Conservation (phyloP, 192 early-diverging fungal genomes). For the Chytriomyces confervae region DNA sequence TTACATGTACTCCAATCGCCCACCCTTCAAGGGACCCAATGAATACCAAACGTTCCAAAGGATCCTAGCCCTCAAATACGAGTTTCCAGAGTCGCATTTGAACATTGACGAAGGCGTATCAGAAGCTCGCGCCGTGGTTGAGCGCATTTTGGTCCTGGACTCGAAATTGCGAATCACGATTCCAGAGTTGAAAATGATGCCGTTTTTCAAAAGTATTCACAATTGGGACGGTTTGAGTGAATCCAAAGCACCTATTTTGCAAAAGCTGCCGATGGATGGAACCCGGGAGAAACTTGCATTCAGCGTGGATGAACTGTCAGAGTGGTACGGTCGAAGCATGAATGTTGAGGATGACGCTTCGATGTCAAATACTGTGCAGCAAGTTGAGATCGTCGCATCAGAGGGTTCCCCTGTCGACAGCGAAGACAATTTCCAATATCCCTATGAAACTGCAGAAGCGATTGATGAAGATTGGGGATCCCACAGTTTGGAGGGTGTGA, state of each 20-base stretch:
- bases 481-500: not conserved
- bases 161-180: slow-evolving; percentile 59
- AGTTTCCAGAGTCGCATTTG: slow-evolving; percentile 63
- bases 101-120: slow-evolving; percentile 59
- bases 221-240: not conserved
- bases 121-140: slow-evolving; percentile 76
- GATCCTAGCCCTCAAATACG: slow-evolving; percentile 87
- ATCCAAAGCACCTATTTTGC: not conserved
- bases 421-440: slow-evolving; percentile 13
- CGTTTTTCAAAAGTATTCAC: slow-evolving; percentile 74
- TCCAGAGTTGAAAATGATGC: slow-evolving; percentile 69
- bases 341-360: not conserved
- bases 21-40: slow-evolving; percentile 93
- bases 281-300: not conserved
- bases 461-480: not conserved
- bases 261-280: not conserved
- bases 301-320: slow-evolving; percentile 14
- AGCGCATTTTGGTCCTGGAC: slow-evolving; percentile 74
- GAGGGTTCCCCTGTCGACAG: too few relatives aligned
- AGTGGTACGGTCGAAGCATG: slow-evolving; percentile 25
- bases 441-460: slow-evolving; percentile 16
- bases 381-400: too few relatives aligned
- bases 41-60: slow-evolving; percentile 98
- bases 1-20: slow-evolving; percentile 85
- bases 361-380: too few relatives aligned